Evolutionary conservation across 164 flowering plant genomes (phyloP).

Genomic region (Cinnamomum chago): DNA sequence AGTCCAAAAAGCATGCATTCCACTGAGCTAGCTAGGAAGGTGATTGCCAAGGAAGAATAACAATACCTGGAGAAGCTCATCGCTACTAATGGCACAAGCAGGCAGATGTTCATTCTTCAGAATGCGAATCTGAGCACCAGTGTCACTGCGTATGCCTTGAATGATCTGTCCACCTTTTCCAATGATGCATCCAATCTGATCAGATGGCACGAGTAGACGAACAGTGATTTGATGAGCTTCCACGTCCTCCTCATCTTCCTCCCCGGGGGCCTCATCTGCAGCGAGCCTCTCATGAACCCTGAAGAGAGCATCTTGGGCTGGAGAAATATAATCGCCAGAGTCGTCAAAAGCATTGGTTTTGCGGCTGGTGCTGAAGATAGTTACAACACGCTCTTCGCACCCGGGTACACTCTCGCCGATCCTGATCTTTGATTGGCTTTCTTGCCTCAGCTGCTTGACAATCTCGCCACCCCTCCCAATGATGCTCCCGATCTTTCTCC

Average conservation of each 20-base stretch:
- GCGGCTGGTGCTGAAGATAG: conserved; percentile 70
- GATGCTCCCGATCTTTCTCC: conserved; percentile 84
- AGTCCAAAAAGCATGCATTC: too few relatives aligned
- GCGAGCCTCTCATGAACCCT: conserved; percentile 79
- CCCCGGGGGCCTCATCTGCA: conserved; percentile 44
- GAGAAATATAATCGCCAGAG: conserved; percentile 44
- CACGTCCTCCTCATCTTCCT: conserved; percentile 64
- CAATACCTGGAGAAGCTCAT: conserved; percentile 94
- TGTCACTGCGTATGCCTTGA: conserved; percentile 78
- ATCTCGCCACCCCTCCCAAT: conserved; percentile 98
- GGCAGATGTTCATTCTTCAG: conserved; percentile 89
- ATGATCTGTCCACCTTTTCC: conserved; percentile 97
- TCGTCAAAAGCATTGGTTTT: conserved; percentile 69
- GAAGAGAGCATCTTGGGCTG: conserved; percentile 93
- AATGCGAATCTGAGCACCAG: conserved; percentile 65
- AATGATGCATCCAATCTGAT: conserved; percentile 94
- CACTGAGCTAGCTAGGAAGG: not conserved
- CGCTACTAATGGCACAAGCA: conserved; percentile 73
- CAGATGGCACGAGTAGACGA: conserved; percentile 86
- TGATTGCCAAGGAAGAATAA: not conserved
- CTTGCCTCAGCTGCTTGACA: conserved; percentile 87
- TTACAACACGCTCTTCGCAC: conserved; percentile 86
- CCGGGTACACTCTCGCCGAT: conserved; percentile 85
- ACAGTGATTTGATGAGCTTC: conserved; percentile 52
- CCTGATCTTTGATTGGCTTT: conserved; percentile 83